Evolutionary conservation across 2,329 filamentous ascomycete genomes (phyloP), one percentile per base, ranked within the genome.

Genomic region (Phyllosticta capitalensis): DNA sequence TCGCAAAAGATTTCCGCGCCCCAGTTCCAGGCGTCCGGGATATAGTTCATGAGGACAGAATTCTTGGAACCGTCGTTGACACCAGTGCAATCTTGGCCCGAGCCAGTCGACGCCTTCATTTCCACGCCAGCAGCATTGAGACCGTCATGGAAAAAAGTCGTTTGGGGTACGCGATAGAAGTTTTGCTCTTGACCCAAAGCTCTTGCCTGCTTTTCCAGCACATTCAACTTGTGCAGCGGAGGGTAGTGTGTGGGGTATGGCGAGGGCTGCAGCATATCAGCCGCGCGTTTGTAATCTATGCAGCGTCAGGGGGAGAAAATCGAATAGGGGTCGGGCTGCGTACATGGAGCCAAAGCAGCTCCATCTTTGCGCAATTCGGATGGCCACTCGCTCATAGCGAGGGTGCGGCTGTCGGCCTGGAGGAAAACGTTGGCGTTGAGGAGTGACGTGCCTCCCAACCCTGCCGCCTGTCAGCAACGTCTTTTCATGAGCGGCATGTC

Each of bases 21-120:
- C 83, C 84, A 86, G 65, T 87, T 86, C 85, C 84, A 88, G 1
- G 86, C 84, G 68, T 88, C 85, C 7, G 82, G 78, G 7, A 88
- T 73, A 65, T 88, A 88, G 0, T 85, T 88, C 45, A 86, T 83
- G 1, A 84, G 74, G 0, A 82, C 86, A 10, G 81, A 85, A 19
- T 79, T 86, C 70, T 87, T 88, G 28, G 83, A 86, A 1, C 83
- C 83, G 67, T 88, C 85, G 64, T 88, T 88, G 61, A 86, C 64
- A 0, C 85, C 85, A 0, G 84, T 87, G 48, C 70, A 72, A 64
- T 88, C 85, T 68, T 85, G 82, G 1, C 85, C 85, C 0, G 82
- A 82, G 21, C 84, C 72, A 0, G 79, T 78, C 0, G 83, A 86
- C 0, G 79, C 76, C 20, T 76, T 74, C 84, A 88, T 86, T 63